These are phyloP conservation scores for Spergularia azorica DNA, from an alignment of 179 eudicot genomes.

Conservation along the genomic window DNA sequence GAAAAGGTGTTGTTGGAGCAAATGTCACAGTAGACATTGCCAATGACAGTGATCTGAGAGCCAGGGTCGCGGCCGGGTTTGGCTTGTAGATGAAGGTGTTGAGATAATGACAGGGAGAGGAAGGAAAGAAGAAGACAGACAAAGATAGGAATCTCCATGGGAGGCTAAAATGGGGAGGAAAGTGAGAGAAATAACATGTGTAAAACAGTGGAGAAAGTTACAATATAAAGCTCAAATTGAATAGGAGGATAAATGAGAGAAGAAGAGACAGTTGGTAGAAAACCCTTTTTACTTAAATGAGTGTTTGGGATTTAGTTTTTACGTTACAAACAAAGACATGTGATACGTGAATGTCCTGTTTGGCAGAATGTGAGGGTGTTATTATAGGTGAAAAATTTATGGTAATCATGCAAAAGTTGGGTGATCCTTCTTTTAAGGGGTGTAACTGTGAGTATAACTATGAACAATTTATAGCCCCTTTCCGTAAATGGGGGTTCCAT, in stretches of 20 bases:
- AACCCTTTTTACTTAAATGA: neutral
- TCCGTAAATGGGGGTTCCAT: slow-evolving; percentile 9
- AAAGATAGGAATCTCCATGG: slow-evolving; percentile 31
- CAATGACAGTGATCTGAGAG: slow-evolving; percentile 70
- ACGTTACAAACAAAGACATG: slow-evolving; percentile 40
- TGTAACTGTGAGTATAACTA: neutral
- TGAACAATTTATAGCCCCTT: neutral
- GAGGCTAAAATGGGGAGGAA: neutral
- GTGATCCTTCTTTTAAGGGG: neutral
- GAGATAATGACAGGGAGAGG: slow-evolving; percentile 30
- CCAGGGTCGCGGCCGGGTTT: slow-evolving; percentile 33
- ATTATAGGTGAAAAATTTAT: slow-evolving; percentile 12
- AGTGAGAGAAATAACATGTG: neutral
- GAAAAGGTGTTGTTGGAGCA: slow-evolving; percentile 92
- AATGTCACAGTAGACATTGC: slow-evolving; percentile 86
- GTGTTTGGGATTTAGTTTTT: slow-evolving; percentile 18
- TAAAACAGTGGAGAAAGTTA: neutral
- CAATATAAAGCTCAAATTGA: neutral
- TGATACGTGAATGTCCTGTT: slow-evolving; percentile 33
- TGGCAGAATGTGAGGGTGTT: slow-evolving; percentile 16
- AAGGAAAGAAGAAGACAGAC: slow-evolving; percentile 31
- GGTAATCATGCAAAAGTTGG: slow-evolving; percentile 21
- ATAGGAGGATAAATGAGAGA: neutral
- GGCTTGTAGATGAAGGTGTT: slow-evolving; percentile 34
- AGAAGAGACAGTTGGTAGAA: slow-evolving; percentile 1